Evolutionary conservation across 306 rosid genomes (phyloP), one percentile per base, ranked within the genome.

Genomic region (Cicer pinnatifidum): DNA sequence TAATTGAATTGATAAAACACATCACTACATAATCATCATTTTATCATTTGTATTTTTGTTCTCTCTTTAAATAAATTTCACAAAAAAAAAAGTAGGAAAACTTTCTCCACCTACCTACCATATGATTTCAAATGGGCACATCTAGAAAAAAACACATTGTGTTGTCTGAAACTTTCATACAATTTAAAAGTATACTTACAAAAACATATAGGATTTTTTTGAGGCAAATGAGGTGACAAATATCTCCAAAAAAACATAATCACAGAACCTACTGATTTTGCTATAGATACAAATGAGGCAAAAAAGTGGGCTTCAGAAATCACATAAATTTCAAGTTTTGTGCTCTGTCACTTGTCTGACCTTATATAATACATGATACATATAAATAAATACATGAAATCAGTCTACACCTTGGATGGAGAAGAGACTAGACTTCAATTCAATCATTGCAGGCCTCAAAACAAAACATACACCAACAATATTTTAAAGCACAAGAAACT

Each of bases 391-490:
- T 67, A 43, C 38, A 65, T 33, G 78, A 80, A 69, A 78, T 66
- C 69, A 35, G 9, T 70, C 83, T 33, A 75, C 68, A 28, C 77
- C 75, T 33, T 54, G 16, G 44, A 80, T 28, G 39, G 70, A 45
- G 67, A 46, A 72, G 12, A 17, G 63, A 65, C 13, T 62, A 37
- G 12, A 62, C 47, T 73, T 64, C 47, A 76, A 46, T 62, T 60
- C 71, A 46, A 58, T 6, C 74, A 11, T 40, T 54, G 56, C 80
- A 76, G 56, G 37, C 40, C 41, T 72, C 78, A 76, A 76, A 72
- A 71, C 77, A 75, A 75, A 77, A 67, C 74, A 77, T 77, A 77
- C 73, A 81, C 70, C 61, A 56, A 73, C 68, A 73, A 73, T 64
- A 17, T 77, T 78, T 56, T 73, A 68, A 6, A 38, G 57, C 33